A percentile compares a stretch with the other conserved stretches of the same genome.
Conservation (phyloP, 768 basidiomycete species). For the Agaricus subrufescens region DNA sequence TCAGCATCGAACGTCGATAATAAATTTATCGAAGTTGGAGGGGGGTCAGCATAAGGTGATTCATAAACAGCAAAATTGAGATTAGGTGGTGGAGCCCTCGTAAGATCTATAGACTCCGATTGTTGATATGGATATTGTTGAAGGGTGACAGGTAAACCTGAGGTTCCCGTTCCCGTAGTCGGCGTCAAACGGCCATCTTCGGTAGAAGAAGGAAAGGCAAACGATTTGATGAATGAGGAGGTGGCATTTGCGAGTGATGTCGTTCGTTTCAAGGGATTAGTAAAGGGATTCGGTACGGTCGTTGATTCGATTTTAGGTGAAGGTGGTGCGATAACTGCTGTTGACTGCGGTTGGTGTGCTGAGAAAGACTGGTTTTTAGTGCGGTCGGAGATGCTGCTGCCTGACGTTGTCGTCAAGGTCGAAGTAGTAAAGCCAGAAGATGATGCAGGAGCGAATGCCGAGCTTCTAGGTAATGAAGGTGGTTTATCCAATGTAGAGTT, state of each 20-base stretch:
- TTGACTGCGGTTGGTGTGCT: background rate
- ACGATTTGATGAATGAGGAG: conserved; percentile 63
- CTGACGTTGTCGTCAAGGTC: too few relatives aligned
- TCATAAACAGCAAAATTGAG: conserved; percentile 73
- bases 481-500: conserved; percentile 56
- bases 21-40: background rate
- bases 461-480: conserved; percentile 22
- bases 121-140: background rate
- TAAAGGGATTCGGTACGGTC: conserved; percentile 54
- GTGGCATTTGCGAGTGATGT: conserved; percentile 78
- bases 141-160: conserved; percentile 14
- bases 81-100: conserved; percentile 74
- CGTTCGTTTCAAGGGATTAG: conserved; percentile 67
- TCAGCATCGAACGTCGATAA: conserved; percentile 9
- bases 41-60: conserved; percentile 52
- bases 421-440: too few relatives aligned
- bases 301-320: conserved; percentile 33
- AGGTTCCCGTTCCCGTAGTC: conserved; percentile 23
- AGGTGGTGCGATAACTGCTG: conserved; percentile 15
- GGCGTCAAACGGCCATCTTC: conserved; percentile 48
- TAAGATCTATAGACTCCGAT: conserved; percentile 33
- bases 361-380: background rate
- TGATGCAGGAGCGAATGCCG: background rate
- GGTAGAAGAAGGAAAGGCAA: conserved; percentile 55
- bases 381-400: background rate